Evolutionary conservation across 108 stramenopile genomes (phyloP).

Genomic region (Cyclotella sp.): DNA sequence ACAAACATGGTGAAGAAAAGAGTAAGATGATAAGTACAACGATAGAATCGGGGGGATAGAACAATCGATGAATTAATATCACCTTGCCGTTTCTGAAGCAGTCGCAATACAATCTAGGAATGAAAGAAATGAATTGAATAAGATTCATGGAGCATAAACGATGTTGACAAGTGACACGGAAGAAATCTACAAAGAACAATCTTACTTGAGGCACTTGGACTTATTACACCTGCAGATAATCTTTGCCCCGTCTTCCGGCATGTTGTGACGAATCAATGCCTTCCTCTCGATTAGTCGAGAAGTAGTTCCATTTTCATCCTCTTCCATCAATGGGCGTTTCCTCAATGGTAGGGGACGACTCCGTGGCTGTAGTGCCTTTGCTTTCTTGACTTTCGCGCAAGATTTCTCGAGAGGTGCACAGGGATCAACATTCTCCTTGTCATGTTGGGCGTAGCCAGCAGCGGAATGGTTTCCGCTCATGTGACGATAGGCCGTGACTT

Average conservation of each 20-base stretch:
- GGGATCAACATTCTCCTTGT: conserved; percentile 25
- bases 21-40: neutral
- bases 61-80: conserved; percentile 1
- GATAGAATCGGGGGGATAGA: neutral
- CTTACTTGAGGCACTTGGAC: conserved; percentile 45
- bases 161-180: neutral
- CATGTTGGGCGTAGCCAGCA: neutral
- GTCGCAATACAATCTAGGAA: conserved; percentile 71
- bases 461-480: conserved; percentile 13
- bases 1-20: neutral
- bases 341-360: conserved; percentile 37
- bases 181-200: neutral
- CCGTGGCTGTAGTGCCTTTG: neutral
- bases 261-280: conserved; percentile 32
- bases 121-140: neutral
- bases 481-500: conserved; percentile 40
- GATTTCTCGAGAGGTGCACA: neutral
- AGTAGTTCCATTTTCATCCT: neutral
- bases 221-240: conserved; percentile 41
- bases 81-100: conserved; percentile 64
- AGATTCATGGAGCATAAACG: neutral
- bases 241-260: conserved; percentile 23
- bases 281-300: conserved; percentile 13
- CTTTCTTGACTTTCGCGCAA: neutral
- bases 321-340: conserved; percentile 34